Base-by-base conservation (phyloP, 176 grass and related monocot genomes). In the Oryza glumipatula region DNA sequence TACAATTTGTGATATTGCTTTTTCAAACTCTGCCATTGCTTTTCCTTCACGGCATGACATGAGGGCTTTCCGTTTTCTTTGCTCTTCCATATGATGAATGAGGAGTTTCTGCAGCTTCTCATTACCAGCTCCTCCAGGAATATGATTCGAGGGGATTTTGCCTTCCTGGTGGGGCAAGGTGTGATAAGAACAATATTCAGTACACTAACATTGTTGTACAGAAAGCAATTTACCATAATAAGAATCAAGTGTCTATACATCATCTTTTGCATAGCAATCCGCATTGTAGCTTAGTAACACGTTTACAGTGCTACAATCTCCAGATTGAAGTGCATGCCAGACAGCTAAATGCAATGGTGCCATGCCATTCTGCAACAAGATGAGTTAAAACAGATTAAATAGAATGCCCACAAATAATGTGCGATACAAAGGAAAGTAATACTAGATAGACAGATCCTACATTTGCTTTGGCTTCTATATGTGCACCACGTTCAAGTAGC, bases 281-380 rank as follows among this genome's bases (percentile, higher is more conserved):
- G 91, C 91, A 79, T 91, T 92, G 76, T 99, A 87, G 61, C 81
- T 84, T 82, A 99, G 84, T 71, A 99, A 76, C 66, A 91, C 76
- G 10, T 68, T 88, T 43, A 99, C 91, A 0, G 91, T 99, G 74
- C 76, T 88, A 80, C 87, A 92, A 77, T 96, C 83, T 66, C 88
- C 93, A 78, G 78, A 76, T 78, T 89, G 87, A 65, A 95, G 58
- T 84, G 96, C 89, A 79, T 99, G 91, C 96, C 96, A 99, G 76
- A 96, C 96, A 73, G 93, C 96, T 77, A 99, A 87, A 87, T 99
- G 96, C 75, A 99, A 77, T 21, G 96, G 93, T 48, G 93, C 94
- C 96, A 99, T 99, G 74, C 96, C 96, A 61, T 99, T 99, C 96
- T 99, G 86, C 85, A 92, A 74, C 73, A 93, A n/a, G n/a, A 36